Evolutionary conservation across 306 rosid genomes (phyloP), one percentile per base, ranked within the genome.

Genomic region (Dryas alaskensis): DNA sequence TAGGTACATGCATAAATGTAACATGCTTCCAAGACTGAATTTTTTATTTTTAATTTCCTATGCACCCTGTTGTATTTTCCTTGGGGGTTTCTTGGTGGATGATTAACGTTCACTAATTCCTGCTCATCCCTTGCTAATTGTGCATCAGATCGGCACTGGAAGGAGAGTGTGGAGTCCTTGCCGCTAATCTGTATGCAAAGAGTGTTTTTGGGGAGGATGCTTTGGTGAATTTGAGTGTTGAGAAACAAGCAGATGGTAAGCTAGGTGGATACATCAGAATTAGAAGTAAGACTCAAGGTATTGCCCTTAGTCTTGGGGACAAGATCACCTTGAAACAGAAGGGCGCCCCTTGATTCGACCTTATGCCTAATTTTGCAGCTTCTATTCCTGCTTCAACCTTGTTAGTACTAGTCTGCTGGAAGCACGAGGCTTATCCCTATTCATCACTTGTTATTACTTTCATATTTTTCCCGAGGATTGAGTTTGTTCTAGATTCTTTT

Each of bases 171-270:
- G 99, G 99, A 52, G 92, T 95, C 82, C 87, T 95, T 1, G 98
- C 99, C 14, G 98, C 99, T 12, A 95, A 95, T 82, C 81, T 95
- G 52, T 95, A 92, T 31, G 99, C 99, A 1, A 95, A 92, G 89
- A 95, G 99, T 82, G 97, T 92, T 48, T 95, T 95, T 53, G 99
- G 99, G 74, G 99, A 95, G 81, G 99, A 95, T 81, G 99, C 99
- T 52, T 69, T 95, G 80, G 99, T 92, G 78, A 95, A 95, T 81
- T 81, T 95, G 84, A 95, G 99, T 81, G 79, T 95, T 42, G 99
- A 95, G 86, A 95, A 92, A 78, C 98, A 90, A 84, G 55, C 77
- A 47, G 99, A 95, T 59, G 90, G 84, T 53, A 95, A 95, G 88
- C 89, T 95, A 74, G 84, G 91, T 72, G 99, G 99, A 64, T 95